phyloP scores from a whole-genome alignment of 768 basidiomycete genomes.

The Leccinum boreale region DNA sequence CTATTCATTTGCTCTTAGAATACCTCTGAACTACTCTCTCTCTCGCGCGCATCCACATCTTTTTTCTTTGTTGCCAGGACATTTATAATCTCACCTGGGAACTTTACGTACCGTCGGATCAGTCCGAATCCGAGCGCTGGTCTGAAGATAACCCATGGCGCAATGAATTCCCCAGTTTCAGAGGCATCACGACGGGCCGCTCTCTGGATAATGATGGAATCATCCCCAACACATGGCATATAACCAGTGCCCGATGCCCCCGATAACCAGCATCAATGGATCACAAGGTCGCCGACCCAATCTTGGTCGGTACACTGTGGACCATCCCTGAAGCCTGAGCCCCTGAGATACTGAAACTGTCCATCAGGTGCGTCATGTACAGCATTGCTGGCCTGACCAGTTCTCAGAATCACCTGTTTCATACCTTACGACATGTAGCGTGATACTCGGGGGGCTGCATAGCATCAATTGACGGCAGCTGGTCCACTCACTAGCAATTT shows the following conservation, averaged over 20 bases:
- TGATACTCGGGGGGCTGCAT: background rate
- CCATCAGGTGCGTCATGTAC: background rate
- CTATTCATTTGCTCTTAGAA: background rate
- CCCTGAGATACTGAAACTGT: background rate
- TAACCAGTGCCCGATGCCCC: background rate
- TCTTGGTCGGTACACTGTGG: background rate
- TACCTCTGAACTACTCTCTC: background rate
- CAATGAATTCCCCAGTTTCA: background rate
- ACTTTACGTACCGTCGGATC: background rate
- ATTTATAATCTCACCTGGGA: background rate
- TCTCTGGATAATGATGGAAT: background rate
- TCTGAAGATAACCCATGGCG: background rate
- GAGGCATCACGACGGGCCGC: background rate
- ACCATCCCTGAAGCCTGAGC: background rate
- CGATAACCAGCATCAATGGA: background rate
- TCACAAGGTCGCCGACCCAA: background rate
- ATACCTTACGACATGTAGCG: constrained; percentile 6
- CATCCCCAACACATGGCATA: background rate
- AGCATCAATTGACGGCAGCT: background rate
- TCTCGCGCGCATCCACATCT: background rate
- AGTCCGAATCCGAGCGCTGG: background rate
- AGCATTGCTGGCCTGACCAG: background rate
- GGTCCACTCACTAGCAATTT: background rate
- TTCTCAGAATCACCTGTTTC: constrained; percentile 1
- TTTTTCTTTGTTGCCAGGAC: background rate